phyloP scores from a whole-genome alignment of 73 alveolate genomes.

The Urostyla sp. region DNA sequence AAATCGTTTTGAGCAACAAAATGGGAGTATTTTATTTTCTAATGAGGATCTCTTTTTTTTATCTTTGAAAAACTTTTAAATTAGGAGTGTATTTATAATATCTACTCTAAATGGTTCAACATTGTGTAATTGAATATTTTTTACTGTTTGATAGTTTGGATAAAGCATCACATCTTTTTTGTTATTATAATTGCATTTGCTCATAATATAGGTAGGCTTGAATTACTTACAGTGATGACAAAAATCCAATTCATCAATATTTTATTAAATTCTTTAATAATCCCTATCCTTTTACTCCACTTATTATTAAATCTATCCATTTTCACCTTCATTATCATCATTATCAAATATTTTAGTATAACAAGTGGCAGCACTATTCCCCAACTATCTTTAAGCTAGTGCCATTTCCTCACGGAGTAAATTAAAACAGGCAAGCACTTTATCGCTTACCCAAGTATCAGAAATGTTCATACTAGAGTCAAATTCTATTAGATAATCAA shows the following conservation, averaged over 20 bases:
- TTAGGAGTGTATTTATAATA: background rate
- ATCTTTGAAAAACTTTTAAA: background rate
- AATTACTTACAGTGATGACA: conserved; percentile 34
- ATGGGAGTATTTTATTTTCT: background rate
- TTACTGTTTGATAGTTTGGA: conserved; percentile 7
- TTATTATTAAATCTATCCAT: background rate
- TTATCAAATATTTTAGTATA: no score
- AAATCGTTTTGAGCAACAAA: background rate
- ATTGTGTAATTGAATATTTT: background rate
- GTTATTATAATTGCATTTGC: conserved; percentile 19
- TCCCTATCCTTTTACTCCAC: background rate
- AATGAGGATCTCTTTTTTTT: conserved; percentile 3
- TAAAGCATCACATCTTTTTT: conserved; percentile 2
- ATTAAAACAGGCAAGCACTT: conserved; percentile 6
- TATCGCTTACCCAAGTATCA: conserved; percentile 25
- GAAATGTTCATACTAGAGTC: conserved; percentile 2
- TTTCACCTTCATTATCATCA: background rate
- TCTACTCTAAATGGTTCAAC: conserved; percentile 27
- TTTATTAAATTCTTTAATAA: conserved; percentile 4
- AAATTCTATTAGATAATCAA: background rate
- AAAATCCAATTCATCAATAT: conserved; percentile 25
- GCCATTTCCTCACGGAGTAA: conserved; percentile 18
- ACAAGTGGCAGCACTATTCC: no score
- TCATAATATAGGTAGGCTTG: conserved; percentile 22
- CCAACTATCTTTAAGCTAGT: background rate